Evolutionary conservation across 2,329 filamentous ascomycete genomes (phyloP).

Genomic region (Monilinia vaccinii-corymbosi): DNA sequence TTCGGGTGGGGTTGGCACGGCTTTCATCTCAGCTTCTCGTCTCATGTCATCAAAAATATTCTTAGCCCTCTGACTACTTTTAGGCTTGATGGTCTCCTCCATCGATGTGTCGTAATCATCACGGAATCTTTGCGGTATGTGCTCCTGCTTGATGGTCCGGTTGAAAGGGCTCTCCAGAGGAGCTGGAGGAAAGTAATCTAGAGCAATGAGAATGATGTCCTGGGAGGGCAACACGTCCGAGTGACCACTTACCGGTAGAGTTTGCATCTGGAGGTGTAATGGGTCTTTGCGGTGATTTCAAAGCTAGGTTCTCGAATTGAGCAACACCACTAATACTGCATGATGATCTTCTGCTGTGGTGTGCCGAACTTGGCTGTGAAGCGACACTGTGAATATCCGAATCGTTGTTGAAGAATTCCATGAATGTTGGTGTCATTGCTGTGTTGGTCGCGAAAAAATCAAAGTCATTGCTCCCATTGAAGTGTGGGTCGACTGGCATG

Average conservation of each 20-base stretch:
- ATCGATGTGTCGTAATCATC: constrained; percentile 57
- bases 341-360: constrained; percentile 26
- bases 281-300: constrained; percentile 40
- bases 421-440: constrained; percentile 24
- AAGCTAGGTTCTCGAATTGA: constrained; percentile 48
- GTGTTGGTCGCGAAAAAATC: constrained; percentile 24
- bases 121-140: constrained; percentile 41
- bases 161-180: constrained; percentile 55
- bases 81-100: constrained; percentile 57
- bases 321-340: constrained; percentile 49
- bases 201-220: constrained; percentile 21
- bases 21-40: constrained; percentile 43
- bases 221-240: neutral
- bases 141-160: constrained; percentile 28
- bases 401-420: constrained; percentile 26
- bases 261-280: constrained; percentile 55
- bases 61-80: constrained; percentile 37
- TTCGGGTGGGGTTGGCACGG: constrained; percentile 48
- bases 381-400: constrained; percentile 18
- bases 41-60: constrained; percentile 51
- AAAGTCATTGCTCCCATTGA: constrained; percentile 26
- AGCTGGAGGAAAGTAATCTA: constrained; percentile 58
- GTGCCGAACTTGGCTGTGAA: constrained; percentile 17
- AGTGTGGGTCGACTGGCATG: constrained; percentile 31
- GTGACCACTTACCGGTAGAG: constrained; percentile 42